Evolutionary conservation across 2,329 filamentous ascomycete species (phyloP), one percentile per base, ranked within the genome.

Genomic region (Lecanicillium sp.): DNA sequence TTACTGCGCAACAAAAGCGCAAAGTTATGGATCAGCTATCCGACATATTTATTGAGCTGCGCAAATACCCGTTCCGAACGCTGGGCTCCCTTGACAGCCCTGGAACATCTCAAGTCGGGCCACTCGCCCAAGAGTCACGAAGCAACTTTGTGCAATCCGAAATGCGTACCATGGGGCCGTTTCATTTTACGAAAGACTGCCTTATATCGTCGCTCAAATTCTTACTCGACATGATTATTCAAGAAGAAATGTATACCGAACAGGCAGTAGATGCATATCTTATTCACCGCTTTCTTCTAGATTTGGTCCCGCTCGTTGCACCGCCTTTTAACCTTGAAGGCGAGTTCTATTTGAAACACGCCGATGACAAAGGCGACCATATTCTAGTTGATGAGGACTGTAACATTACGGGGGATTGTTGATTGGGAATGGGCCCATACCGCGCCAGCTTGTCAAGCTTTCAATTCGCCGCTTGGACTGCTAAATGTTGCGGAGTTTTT

Each of bases 311-410:
- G 17, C 35, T 16, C 8, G 44, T 58, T 8, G 30, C 48, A 15
- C 44, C 52, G 37, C 41, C 29, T 33, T 34, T 42, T 9, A 41
- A 19, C 12, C 45, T 45, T 33, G 44, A 55, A 15, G 50, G 57
- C 30, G 44, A 51, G 18, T 72, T 62, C 50, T 71, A 63, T 39
- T 48, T 73, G 7, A 70, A 67, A 44, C 64, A 69, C 45, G 53
- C 54, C 13, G 63, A 70, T 22, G 37, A 39, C 31, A 39, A 35
- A 28, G 37, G 37, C 27, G 37, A 39, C 25, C 45, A 39, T 12
- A 39, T 39, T 29, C 22, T 39, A 11, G 25, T 39, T 29, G 37
- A 39, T 17, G 22, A 39, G n/a, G 15, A 34, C 3, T 39, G 5
- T 9, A 39, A 39, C 4, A 39, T 39, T 11, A 39, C 30, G 14